A percentile compares a stretch with the other conserved stretches of the same genome.
Evolutionary conservation across 768 basidiomycete species (phyloP).

Genomic region (Collybia nuda): DNA sequence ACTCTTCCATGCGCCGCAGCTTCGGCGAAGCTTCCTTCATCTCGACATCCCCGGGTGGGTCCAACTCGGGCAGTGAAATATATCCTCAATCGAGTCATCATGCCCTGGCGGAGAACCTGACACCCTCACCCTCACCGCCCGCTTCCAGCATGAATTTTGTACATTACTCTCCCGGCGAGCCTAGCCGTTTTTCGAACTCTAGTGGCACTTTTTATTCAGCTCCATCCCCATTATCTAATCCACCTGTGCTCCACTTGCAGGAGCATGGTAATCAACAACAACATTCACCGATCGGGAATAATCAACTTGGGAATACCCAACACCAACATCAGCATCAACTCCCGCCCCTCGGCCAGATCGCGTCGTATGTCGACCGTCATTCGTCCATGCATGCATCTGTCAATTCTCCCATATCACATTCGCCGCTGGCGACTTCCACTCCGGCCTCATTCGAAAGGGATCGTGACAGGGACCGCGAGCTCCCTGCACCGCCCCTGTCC

Average conservation of each 20-base stretch:
- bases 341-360: slow-evolving; percentile 35
- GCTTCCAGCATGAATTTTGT: slow-evolving; percentile 53
- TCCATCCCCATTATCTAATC: slow-evolving; percentile 52
- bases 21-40: slow-evolving; percentile 46
- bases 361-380: slow-evolving; percentile 31
- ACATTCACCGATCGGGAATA: slow-evolving; percentile 11
- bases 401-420: slow-evolving; percentile 36
- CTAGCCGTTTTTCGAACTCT: slow-evolving; percentile 31
- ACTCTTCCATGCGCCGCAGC: slow-evolving; percentile 45
- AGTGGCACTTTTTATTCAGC: slow-evolving; percentile 43
- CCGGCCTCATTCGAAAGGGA: slow-evolving; percentile 58
- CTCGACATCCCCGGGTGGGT: slow-evolving; percentile 43
- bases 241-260: slow-evolving; percentile 31
- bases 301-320: slow-evolving; percentile 6
- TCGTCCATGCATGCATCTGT: slow-evolving; percentile 36
- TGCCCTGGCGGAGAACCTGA: slow-evolving; percentile 30
- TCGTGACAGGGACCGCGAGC: slow-evolving; percentile 46
- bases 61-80: slow-evolving; percentile 57
- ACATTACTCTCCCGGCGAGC: slow-evolving; percentile 47
- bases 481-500: slow-evolving; percentile 45
- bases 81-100: slow-evolving; percentile 48
- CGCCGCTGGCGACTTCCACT: slow-evolving; percentile 36
- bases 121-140: slow-evolving; percentile 72
- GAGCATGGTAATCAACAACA: slow-evolving; percentile 12
- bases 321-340: slow-evolving; percentile 27